A percentile compares a stretch with the other conserved stretches of the same genome.
phyloP scores from a whole-genome alignment of 176 grass and related monocot species.

The Carex cristatella region DNA sequence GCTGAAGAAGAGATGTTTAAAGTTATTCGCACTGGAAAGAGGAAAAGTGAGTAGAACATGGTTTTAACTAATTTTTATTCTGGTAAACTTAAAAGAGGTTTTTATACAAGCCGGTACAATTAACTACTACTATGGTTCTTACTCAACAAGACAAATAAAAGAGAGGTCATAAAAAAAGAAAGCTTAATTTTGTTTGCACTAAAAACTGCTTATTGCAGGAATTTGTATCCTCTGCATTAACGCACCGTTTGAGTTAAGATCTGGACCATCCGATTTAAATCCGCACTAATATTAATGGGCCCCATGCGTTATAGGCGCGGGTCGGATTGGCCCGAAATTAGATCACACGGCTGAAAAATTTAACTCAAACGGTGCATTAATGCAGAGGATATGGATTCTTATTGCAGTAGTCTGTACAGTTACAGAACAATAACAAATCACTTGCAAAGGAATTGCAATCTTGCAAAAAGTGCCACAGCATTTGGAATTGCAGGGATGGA shows the following conservation, averaged over 20 bases:
- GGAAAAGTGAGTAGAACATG: conserved; percentile 54
- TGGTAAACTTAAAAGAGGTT: neutral
- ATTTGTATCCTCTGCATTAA: too few species aligned
- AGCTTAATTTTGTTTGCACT: neutral
- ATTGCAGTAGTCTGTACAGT: neutral
- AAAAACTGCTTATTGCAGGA: neutral
- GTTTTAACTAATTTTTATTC: neutral
- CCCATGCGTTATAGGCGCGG: too few species aligned
- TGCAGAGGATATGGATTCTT: too few species aligned
- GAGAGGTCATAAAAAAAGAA: neutral
- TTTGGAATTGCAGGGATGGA: too few species aligned
- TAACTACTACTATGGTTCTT: neutral
- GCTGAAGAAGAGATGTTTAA: conserved; percentile 87
- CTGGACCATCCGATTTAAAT: too few species aligned
- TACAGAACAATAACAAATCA: neutral
- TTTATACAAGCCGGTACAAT: neutral
- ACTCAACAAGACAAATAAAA: neutral
- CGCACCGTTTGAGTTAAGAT: too few species aligned
- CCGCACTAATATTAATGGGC: too few species aligned
- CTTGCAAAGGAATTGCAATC: too few species aligned
- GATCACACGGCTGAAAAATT: too few species aligned
- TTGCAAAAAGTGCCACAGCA: too few species aligned
- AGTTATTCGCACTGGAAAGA: conserved; percentile 65
- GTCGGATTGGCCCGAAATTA: too few species aligned
- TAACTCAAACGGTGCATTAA: too few species aligned